Evolutionary conservation across 106 monocot species (phyloP).

Genomic region (Apostasia shenzhenica): DNA sequence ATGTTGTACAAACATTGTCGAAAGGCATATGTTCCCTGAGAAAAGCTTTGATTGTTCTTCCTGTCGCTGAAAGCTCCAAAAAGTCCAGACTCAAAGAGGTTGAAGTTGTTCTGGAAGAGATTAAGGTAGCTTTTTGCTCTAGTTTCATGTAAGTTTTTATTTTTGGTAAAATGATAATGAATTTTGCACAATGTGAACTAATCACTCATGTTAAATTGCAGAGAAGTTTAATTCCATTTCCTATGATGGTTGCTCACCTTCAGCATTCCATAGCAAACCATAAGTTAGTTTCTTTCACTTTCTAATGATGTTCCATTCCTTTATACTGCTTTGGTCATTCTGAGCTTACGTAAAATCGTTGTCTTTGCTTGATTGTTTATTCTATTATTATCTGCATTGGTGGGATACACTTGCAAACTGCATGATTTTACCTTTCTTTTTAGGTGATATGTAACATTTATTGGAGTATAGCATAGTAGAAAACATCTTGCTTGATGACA

Average conservation of each 20-base stretch:
- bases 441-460: too few relatives aligned
- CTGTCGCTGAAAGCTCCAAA: conserved; percentile 21
- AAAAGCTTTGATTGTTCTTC: conserved; percentile 31
- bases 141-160: not conserved
- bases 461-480: too few relatives aligned
- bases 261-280: conserved; percentile 50
- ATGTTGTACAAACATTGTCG: conserved; percentile 22
- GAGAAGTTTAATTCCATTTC: conserved; percentile 34
- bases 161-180: not conserved
- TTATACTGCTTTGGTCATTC: not conserved
- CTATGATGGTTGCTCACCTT: conserved; percentile 41
- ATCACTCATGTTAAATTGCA: conserved; percentile 24
- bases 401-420: too few relatives aligned
- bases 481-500: too few relatives aligned
- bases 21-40: conserved; percentile 41
- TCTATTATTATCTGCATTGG: too few relatives aligned
- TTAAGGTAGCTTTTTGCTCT: conserved; percentile 28
- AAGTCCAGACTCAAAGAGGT: conserved; percentile 37
- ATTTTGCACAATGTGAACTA: not conserved
- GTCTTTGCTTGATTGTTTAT: not conserved
- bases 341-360: not conserved
- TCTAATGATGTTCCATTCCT: not conserved
- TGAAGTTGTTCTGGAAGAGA: conserved; percentile 47
- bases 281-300: conserved; percentile 30
- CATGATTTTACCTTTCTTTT: too few relatives aligned